Base-by-base conservation (phyloP, 352 stramenopile genomes). In the Phytophthora boehmeriae region DNA sequence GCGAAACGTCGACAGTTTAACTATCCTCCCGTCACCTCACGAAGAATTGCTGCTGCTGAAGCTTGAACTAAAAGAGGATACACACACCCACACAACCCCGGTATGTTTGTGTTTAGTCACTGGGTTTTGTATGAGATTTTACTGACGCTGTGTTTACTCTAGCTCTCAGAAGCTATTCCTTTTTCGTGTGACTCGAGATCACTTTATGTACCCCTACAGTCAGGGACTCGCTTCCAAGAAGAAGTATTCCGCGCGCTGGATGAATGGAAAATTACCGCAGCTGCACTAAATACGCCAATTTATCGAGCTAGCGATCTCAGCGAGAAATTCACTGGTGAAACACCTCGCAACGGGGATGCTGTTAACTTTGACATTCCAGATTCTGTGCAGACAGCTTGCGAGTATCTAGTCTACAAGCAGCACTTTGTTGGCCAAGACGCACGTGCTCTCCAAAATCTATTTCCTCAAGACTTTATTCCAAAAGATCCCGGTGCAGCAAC, bases 41-140 rank as follows among this genome's bases (percentile, higher is more conserved):
- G 85, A 93, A 53, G 77, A 92, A 34, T 67, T 93, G n/a, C 62
- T 91, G 8, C 52, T 93, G 16, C 36, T 93, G 13, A 71, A 78
- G 28, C 44, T 93, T 22, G 71, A 78, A 2, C 55, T 93, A 17
- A 86, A 82, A 32, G 9, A 45, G 20, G 60, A 85, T 41, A 27
- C 19, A 0, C 27, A 53, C n/a, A 73, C 25, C n/a, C 27, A 30
- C 11, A 50, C 22, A 8, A 81, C 54, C 14, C 63, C 60, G 14
- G 71, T 86, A 71, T 25, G 58, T 57, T 0, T 9, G 50, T 28
- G 5, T 50, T 19, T 8, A 23, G 11, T 28, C 6, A n/a, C 8
- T 28, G 5, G 5, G 50, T 49, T 23, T 30, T 51, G 6, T 43
- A 6, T 20, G 11, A 2, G 48, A 8, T 55, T 25, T 25, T 48